These are phyloP conservation scores for Bonia amplexicaulis DNA, from an alignment of 176 grass and related monocot species.

Conservation along the genomic window DNA sequence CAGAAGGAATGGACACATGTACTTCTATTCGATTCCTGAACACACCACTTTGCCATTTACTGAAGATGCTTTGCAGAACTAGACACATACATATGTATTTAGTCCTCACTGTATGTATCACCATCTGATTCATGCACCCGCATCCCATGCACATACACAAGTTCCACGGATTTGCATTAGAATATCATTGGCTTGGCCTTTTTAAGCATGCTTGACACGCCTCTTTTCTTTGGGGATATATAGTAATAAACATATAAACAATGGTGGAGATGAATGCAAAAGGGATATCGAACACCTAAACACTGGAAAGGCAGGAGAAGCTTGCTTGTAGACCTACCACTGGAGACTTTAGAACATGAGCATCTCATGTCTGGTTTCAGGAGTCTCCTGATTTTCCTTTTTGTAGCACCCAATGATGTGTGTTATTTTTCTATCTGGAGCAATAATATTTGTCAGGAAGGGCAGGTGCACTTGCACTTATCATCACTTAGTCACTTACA, in stretches of 20 bases:
- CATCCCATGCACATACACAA: neutral
- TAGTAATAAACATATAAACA: neutral
- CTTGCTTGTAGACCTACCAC: neutral
- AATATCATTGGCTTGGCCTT: neutral
- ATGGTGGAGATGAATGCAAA: neutral
- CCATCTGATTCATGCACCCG: neutral
- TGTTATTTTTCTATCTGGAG: neutral
- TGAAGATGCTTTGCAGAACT: neutral
- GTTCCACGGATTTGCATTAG: neutral
- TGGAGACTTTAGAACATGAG: neutral
- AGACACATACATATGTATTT: neutral
- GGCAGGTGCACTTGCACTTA: neutral
- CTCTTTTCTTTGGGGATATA: neutral
- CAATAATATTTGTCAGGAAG: conserved; percentile 1
- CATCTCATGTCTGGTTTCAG: neutral
- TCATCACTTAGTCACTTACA: neutral
- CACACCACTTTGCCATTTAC: neutral
- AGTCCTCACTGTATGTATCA: neutral
- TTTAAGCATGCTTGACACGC: neutral
- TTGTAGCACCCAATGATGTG: neutral
- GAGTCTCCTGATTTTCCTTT: neutral
- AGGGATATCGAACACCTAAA: neutral
- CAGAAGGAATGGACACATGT: neutral
- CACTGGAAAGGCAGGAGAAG: neutral
- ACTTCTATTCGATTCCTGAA: neutral